Base-by-base conservation (phyloP, 2,329 filamentous ascomycete genomes). In the Monilinia vaccinii-corymbosi region DNA sequence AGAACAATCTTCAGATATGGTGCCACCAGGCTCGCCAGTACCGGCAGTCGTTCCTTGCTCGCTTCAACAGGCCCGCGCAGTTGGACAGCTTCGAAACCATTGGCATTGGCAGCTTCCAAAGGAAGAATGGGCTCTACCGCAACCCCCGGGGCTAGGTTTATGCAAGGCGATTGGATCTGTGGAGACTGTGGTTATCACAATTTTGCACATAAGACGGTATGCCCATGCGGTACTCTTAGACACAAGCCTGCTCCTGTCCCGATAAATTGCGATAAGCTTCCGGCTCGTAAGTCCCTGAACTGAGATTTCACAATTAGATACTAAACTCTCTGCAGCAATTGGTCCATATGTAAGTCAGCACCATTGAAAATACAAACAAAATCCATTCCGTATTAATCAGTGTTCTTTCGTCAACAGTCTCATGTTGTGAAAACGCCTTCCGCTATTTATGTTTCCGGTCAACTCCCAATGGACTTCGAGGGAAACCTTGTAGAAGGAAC, bases 381-480 rank as follows among this genome's bases (percentile, higher is more conserved):
- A n/a, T 32, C 6, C 11, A n/a, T 32, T 16, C 16, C 23, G 28
- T 44, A 8, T 25, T 50, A 10, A 40, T 47, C 7, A 38, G 57
- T 34, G 10, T 25, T 11, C 21, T 53, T 8, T n/a, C 11, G 13
- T 36, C 28, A 32, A 11, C 66, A 85, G 82, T 85, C 83, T 65
- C 84, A 86, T 71, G 84, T 83, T 69, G 81, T 86, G 75, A 85
- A 85, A 76, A 86, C 84, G 62, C 78, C 82, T 25, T 78, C 76
- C 57, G 81, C 82, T 71, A 84, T 87, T 75, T 86, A 85, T 77
- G 84, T 81, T 77, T 86, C 84, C 14, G 84, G 84, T 60, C 83
- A 71, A 52, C 63, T 71, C 18, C 69, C 70, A 34, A 66, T 66
- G 9, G 64, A 69, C 62, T 50, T 66, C 18, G 32, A 66, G 46